These are phyloP conservation scores for Alternaria viburni DNA, from an alignment of 2,329 filamentous ascomycete species.

Conservation along the genomic window DNA sequence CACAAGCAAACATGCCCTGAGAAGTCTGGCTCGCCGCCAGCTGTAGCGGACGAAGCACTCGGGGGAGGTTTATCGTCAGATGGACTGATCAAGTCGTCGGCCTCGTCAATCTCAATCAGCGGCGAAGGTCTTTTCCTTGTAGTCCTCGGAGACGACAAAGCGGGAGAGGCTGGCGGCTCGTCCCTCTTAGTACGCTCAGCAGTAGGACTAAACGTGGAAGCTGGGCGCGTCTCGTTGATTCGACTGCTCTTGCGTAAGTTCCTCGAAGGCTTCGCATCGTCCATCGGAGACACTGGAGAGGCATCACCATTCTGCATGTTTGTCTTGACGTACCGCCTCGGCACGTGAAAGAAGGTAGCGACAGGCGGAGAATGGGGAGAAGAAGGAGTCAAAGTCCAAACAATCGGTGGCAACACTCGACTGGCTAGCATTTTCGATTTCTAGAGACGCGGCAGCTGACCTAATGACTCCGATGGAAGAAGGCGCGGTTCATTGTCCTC, in stretches of 20 bases:
- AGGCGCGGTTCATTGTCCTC: constrained; percentile 42
- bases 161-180: constrained; percentile 19
- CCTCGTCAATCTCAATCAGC: constrained; percentile 25
- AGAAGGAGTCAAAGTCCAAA: constrained; percentile 25
- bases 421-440: constrained; percentile 42
- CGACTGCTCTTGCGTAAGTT: constrained; percentile 39
- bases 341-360: constrained; percentile 44
- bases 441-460: constrained; percentile 29
- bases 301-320: constrained; percentile 38
- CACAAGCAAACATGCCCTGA: constrained; percentile 68
- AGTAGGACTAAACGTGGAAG: constrained; percentile 20
- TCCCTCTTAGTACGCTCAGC: constrained; percentile 26
- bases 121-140: constrained; percentile 35
- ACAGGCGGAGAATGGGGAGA: constrained; percentile 27
- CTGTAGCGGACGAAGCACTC: constrained; percentile 35
- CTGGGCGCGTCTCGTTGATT: constrained; percentile 33
- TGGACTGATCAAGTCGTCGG: constrained; percentile 20
- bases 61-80: constrained; percentile 24
- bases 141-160: constrained; percentile 25
- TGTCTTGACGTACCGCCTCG: constrained; percentile 43
- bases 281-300: constrained; percentile 20
- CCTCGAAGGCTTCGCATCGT: constrained; percentile 28
- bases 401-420: constrained; percentile 42
- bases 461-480: constrained; percentile 42
- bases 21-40: constrained; percentile 33